Percentiles rank a stretch among this genome's conserved stretches.
Conservation (phyloP, 164 flowering plant genomes). For the Houttuynia cordata region DNA sequence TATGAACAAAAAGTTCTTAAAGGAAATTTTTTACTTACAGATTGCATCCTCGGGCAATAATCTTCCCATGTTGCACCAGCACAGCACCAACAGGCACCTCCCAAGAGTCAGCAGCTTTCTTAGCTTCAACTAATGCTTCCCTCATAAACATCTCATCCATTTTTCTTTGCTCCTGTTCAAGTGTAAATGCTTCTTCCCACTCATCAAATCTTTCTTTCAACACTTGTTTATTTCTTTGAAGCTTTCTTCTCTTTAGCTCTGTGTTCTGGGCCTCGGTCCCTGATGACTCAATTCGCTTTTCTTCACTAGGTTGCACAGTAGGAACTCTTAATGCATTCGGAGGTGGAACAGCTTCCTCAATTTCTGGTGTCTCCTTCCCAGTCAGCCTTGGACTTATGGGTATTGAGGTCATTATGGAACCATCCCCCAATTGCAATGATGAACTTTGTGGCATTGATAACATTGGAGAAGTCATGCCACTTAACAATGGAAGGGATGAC, state of each 20-base stretch:
- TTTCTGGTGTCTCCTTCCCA: constrained; percentile 17
- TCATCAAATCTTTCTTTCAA: constrained; percentile 69
- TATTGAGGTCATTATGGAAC: constrained; percentile 11
- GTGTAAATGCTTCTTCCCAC: constrained; percentile 85
- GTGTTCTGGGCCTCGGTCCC: constrained; percentile 26
- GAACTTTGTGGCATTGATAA: neutral
- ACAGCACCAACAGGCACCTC: constrained; percentile 99
- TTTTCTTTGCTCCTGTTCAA: constrained; percentile 62
- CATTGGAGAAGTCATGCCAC: neutral
- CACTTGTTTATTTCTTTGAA: constrained; percentile 55
- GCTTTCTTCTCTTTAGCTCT: constrained; percentile 43
- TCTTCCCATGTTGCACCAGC: constrained; percentile 71
- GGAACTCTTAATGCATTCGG: neutral
- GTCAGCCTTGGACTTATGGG: constrained; percentile 22
- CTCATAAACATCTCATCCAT: constrained; percentile 85
- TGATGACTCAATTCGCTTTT: constrained; percentile 16
- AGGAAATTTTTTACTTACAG: constrained; percentile 38
- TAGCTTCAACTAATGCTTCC: constrained; percentile 85
- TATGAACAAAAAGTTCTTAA: neutral
- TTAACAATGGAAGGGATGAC: constrained; percentile 14
- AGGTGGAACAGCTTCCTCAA: neutral
- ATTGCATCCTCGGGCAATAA: constrained; percentile 88
- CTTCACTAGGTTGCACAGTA: constrained; percentile 14
- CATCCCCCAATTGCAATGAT: neutral
- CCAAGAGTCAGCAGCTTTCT: constrained; percentile 88